Evolutionary conservation across 202 grass and related monocot species (phyloP).

Genomic region (Schoenoplectus tabernaemontani): DNA sequence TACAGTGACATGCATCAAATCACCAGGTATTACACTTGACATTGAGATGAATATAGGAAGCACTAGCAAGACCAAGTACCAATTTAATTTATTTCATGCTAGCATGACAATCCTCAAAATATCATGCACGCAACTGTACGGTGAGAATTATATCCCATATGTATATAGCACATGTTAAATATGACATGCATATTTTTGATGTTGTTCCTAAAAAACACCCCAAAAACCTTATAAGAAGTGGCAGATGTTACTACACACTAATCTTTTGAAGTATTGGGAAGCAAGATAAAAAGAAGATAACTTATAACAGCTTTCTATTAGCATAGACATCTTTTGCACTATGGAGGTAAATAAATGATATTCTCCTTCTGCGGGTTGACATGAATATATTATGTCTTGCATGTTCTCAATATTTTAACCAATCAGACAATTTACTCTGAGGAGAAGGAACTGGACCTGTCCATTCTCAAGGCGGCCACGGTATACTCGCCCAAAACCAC

Average conservation of each 20-base stretch:
- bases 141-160: too few relatives aligned
- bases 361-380: neutral
- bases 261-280: neutral
- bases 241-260: neutral
- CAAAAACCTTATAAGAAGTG: neutral
- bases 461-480: slow-evolving; percentile 78
- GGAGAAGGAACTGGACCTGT: slow-evolving; percentile 35
- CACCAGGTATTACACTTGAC: neutral
- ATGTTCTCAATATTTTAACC: neutral
- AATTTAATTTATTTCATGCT: too few relatives aligned
- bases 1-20: neutral
- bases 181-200: neutral
- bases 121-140: too few relatives aligned
- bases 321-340: neutral
- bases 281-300: neutral
- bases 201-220: neutral
- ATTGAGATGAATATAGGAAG: too few relatives aligned
- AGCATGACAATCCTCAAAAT: too few relatives aligned
- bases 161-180: neutral
- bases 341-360: too few relatives aligned
- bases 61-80: too few relatives aligned
- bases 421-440: neutral
- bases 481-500: slow-evolving; percentile 83
- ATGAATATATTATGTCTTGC: neutral
- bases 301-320: neutral